These are phyloP conservation scores for Penicillium freii DNA, from an alignment of 2,329 filamentous ascomycete genomes.

Conservation along the genomic window DNA sequence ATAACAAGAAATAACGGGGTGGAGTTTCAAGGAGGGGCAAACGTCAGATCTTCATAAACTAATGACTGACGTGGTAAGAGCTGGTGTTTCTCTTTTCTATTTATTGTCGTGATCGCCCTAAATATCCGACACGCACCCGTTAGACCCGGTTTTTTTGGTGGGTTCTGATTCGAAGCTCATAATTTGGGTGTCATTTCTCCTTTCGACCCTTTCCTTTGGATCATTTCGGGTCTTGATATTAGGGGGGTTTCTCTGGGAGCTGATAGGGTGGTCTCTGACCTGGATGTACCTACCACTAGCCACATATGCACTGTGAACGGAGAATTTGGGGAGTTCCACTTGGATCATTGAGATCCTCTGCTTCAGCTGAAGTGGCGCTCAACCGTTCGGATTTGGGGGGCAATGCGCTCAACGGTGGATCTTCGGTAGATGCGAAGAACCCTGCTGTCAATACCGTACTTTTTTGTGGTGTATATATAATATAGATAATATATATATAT, in stretches of 20 bases:
- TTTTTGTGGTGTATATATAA: too few relatives aligned
- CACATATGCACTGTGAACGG: background rate
- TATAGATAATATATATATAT: too few relatives aligned
- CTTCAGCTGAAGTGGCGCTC: constrained; percentile 16
- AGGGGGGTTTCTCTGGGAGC: background rate
- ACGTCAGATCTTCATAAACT: constrained; percentile 22
- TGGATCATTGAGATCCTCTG: constrained; percentile 2
- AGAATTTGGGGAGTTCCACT: constrained; percentile 10
- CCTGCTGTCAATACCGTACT: constrained; percentile 12
- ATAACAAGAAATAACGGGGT: constrained; percentile 1
- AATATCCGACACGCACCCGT: constrained; percentile 21
- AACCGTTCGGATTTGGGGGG: constrained; percentile 13
- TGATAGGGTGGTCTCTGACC: background rate
- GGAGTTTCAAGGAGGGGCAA: constrained; percentile 10
- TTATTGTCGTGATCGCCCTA: constrained; percentile 18
- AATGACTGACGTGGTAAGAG: constrained; percentile 22
- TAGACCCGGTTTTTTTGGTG: constrained; percentile 3
- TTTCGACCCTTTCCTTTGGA: background rate
- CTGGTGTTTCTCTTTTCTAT: constrained; percentile 10
- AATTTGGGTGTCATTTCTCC: background rate
- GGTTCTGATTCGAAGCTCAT: background rate
- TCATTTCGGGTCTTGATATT: background rate
- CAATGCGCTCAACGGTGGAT: constrained; percentile 16
- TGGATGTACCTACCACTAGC: background rate
- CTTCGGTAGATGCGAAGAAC: constrained; percentile 19